Evolutionary conservation across 805 yeast species (phyloP).

Genomic region (Metschnikowia anglica): DNA sequence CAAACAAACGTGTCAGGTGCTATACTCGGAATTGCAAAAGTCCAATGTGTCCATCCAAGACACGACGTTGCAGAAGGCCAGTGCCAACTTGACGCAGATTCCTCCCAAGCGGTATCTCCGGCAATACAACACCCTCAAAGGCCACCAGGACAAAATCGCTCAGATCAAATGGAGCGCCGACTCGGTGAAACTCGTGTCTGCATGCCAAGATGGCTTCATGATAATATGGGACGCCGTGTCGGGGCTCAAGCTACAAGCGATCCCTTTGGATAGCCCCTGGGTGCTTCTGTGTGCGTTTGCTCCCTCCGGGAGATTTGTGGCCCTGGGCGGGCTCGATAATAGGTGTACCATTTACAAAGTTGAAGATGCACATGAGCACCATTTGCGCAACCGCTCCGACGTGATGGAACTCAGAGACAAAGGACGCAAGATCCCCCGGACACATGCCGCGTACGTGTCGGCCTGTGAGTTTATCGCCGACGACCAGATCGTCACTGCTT

Average conservation of each 20-base stretch:
- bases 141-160: conserved; percentile 74
- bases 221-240: conserved; percentile 79
- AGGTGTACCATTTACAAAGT: conserved; percentile 66
- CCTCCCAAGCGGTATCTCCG: conserved; percentile 29
- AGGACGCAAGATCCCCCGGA: conserved; percentile 35
- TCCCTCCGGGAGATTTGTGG: conserved; percentile 63
- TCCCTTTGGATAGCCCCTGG: conserved; percentile 75
- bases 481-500: conserved; percentile 58
- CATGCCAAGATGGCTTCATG: conserved; percentile 85
- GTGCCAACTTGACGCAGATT: conserved; percentile 31
- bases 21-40: conserved; percentile 51
- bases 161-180: conserved; percentile 68
- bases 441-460: conserved; percentile 81
- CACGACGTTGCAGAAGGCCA: conserved; percentile 43
- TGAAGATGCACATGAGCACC: not conserved
- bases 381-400: conserved; percentile 3
- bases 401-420: conserved; percentile 15
- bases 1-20: conserved; percentile 24
- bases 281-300: conserved; percentile 73
- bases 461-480: conserved; percentile 67
- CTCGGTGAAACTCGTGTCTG: conserved; percentile 60
- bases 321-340: conserved; percentile 83
- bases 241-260: conserved; percentile 68
- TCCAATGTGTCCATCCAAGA: conserved; percentile 45
- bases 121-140: conserved; percentile 44